These are phyloP conservation scores for Sugiyamaella americana DNA, from an alignment of 805 yeast species.

Conservation along the genomic window DNA sequence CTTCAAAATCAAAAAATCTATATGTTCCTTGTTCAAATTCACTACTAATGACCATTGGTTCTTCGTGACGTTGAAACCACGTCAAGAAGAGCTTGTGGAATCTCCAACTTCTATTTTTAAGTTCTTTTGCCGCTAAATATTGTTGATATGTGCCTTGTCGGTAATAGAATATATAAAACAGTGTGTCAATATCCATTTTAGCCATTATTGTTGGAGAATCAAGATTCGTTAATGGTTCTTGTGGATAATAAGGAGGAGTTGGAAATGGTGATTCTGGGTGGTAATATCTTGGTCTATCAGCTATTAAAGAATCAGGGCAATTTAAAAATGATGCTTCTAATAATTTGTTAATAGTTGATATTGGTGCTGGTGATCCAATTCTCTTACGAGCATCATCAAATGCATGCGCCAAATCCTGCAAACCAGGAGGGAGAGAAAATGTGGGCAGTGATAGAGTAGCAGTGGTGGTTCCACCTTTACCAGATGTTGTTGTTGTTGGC, in stretches of 20 bases:
- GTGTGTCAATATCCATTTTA: slow-evolving; percentile 77
- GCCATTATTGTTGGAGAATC: slow-evolving; percentile 55
- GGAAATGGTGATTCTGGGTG: slow-evolving; percentile 81
- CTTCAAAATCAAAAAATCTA: slow-evolving; percentile 82
- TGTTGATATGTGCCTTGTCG: slow-evolving; percentile 68
- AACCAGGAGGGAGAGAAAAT: slow-evolving; percentile 35
- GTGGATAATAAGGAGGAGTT: slow-evolving; percentile 84
- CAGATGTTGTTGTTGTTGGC: slow-evolving; percentile 14
- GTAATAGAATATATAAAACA: slow-evolving; percentile 90
- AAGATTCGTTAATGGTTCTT: slow-evolving; percentile 52
- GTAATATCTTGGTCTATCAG: slow-evolving; percentile 75
- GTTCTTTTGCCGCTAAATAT: slow-evolving; percentile 72
- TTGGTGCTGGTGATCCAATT: slow-evolving; percentile 46
- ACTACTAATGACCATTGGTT: slow-evolving; percentile 37
- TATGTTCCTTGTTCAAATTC: slow-evolving; percentile 48
- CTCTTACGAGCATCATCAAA: slow-evolving; percentile 40
- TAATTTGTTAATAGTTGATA: slow-evolving; percentile 47
- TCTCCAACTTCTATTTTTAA: slow-evolving; percentile 76
- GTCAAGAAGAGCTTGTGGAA: slow-evolving; percentile 65
- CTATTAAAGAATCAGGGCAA: slow-evolving; percentile 90
- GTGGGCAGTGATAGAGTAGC: slow-evolving; percentile 2
- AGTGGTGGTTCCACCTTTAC: slow-evolving; percentile 12
- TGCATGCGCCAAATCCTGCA: slow-evolving; percentile 35
- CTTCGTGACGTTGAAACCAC: slow-evolving; percentile 73
- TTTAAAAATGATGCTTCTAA: slow-evolving; percentile 63